These are phyloP conservation scores for Sodiomyces alkalinus DNA, from an alignment of 2,329 filamentous ascomycete genomes.

Conservation along the genomic window DNA sequence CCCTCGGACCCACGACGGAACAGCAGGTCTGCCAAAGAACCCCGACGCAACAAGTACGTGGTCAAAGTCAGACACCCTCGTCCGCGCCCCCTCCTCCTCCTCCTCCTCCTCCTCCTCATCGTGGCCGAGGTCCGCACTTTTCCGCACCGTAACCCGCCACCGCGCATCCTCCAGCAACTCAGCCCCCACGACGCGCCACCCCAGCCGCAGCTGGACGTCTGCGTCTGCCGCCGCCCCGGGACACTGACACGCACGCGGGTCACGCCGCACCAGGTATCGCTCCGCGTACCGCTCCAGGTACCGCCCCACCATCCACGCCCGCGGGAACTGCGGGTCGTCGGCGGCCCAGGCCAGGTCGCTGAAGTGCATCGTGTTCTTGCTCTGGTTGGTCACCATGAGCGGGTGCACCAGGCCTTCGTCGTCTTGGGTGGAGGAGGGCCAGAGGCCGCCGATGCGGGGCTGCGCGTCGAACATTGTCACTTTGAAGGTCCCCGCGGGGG, in stretches of 20 bases:
- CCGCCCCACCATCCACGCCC: constrained; percentile 59
- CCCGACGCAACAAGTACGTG: constrained; percentile 59
- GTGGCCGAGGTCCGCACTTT: constrained; percentile 16
- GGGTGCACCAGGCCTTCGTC: constrained; percentile 41
- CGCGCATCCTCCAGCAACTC: constrained; percentile 17
- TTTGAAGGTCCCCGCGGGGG: constrained; percentile 37
- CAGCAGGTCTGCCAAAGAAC: constrained; percentile 52
- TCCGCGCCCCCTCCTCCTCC: constrained; percentile 22
- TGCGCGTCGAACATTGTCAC: constrained; percentile 59
- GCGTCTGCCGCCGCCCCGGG: no score
- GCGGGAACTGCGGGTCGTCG: constrained; percentile 49
- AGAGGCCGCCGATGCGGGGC: constrained; percentile 58
- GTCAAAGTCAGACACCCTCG: constrained; percentile 44
- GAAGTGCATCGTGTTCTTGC: constrained; percentile 58
- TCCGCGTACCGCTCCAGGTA: constrained; percentile 54
- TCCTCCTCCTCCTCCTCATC: constrained; percentile 24
- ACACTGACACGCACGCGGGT: no score
- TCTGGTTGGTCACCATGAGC: constrained; percentile 60
- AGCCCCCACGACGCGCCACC: constrained; percentile 28
- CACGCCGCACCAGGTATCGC: constrained; percentile 45
- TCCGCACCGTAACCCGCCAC: constrained; percentile 25
- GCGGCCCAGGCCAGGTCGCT: constrained; percentile 58
- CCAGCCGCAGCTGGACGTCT: constrained; percentile 34
- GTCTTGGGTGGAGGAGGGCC: constrained; percentile 43
- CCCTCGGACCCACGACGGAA: constrained; percentile 28